Base-by-base conservation (phyloP, 441 rosid genomes). In the Pelargonium australe region DNA sequence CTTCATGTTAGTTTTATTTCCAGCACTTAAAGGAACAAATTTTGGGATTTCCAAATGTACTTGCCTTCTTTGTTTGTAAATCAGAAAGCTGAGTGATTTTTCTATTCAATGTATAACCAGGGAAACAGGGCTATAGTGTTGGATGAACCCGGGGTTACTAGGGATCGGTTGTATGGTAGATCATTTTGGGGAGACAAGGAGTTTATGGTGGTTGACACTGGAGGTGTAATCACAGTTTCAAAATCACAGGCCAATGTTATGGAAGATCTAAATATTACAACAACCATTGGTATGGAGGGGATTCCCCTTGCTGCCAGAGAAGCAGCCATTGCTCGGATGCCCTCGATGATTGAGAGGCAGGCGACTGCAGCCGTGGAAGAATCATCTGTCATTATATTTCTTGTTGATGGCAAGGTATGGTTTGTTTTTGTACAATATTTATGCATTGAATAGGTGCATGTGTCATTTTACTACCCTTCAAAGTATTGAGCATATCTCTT, bases 91-190 rank as follows among this genome's bases (percentile, higher is more conserved):
- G 25, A 45, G 60, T 67, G 11, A 1, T 70, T 4, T 34, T 60
- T 57, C 55, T 57, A 7, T 57, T 65, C 12, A 40, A 28, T 62
- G 25, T 71, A 13, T 45, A 45, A 69, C 68, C 77, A 93, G 97
- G 96, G 84, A 37, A 89, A 90, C 67, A 85, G 72, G 81, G 98
- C 97, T 12, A 93, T 93, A 75, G 98, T 93, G 64, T 96, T 93
- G 79, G 96, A 93, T 80, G 98, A 93, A 77, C 97, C 98, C 71
- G 98, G 98, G 63, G 98, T 86, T 66, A 93, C 98, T 34, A 84
- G 98, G 78, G 98, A 93, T 75, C 90, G 98, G 34, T 76, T 93
- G 78, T 93, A 93, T 71, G 98, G 98, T 37, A 85, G 98, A 83
- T 81, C 96, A 0, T 89, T 79, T 68, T 93, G 97, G 97, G 98